phyloP scores from a whole-genome alignment of 441 rosid species.

The Erodium texanum region DNA sequence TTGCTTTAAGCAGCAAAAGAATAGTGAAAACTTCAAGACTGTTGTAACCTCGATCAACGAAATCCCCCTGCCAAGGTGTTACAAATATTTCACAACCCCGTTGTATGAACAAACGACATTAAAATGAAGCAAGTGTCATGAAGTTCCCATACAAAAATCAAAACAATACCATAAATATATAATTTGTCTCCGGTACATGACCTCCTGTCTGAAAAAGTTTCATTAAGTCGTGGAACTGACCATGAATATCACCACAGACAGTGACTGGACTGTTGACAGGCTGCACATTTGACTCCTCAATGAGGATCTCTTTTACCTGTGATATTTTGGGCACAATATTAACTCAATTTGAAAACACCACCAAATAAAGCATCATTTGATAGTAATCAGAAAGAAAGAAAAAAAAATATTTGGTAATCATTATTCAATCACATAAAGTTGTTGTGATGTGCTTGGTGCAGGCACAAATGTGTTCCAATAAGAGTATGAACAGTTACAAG shows the following conservation, averaged over 20 bases:
- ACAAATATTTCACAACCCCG: conserved; percentile 13
- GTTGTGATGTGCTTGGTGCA: not conserved
- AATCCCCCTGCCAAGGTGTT: conserved; percentile 65
- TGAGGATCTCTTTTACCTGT: conserved; percentile 91
- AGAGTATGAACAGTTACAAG: not conserved
- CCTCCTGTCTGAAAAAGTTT: conserved; percentile 98
- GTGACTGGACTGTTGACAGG: conserved; percentile 99
- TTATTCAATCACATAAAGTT: not conserved
- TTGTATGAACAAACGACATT: not conserved
- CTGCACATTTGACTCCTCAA: conserved; percentile 97
- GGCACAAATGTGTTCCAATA: not conserved
- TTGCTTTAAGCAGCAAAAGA: conserved; percentile 98
- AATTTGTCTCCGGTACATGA: conserved; percentile 96
- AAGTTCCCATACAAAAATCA: not conserved
- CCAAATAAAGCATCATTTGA: not conserved
- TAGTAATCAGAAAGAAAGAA: too few relatives aligned
- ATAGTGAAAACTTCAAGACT: conserved; percentile 98
- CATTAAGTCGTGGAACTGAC: conserved; percentile 98
- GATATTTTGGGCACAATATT: conserved; percentile 7
- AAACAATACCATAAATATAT: conserved; percentile 80
- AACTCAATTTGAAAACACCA: not conserved
- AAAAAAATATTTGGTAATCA: not conserved
- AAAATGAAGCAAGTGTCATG: conserved; percentile 7
- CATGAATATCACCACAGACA: conserved; percentile 98
- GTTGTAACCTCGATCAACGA: conserved; percentile 97